These are phyloP conservation scores for Fusarium scirpi DNA, from an alignment of 2,329 filamentous ascomycete species.

Conservation along the genomic window DNA sequence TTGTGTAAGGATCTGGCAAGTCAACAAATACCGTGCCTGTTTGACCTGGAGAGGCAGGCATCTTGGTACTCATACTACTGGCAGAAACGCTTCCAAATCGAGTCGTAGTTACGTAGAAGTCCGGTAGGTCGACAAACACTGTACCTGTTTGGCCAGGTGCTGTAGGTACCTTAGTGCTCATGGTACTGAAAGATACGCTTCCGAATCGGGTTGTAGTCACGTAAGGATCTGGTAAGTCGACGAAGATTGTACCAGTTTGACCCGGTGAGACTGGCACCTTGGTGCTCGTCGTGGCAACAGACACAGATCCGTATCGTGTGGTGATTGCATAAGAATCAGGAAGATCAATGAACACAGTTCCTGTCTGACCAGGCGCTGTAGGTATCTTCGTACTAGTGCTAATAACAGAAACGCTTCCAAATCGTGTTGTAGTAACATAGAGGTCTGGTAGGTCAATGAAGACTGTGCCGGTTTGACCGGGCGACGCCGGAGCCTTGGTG, in stretches of 20 bases:
- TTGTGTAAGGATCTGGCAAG: no score
- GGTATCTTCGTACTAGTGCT: not conserved
- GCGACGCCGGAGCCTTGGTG: not conserved
- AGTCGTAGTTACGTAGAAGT: not conserved
- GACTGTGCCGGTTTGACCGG: not conserved
- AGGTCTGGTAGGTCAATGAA: not conserved
- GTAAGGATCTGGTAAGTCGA: slow-evolving; percentile 1
- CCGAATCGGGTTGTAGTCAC: not conserved
- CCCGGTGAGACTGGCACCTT: not conserved
- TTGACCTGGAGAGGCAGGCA: no score
- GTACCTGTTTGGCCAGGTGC: not conserved
- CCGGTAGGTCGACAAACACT: not conserved
- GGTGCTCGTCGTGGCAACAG: not conserved
- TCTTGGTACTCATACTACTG: no score
- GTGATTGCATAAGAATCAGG: not conserved
- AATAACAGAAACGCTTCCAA: not conserved
- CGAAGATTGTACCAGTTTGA: not conserved
- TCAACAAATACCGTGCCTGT: no score
- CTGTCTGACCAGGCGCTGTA: not conserved
- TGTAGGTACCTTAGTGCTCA: not conserved
- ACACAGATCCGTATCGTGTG: not conserved
- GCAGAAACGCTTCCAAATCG: not conserved
- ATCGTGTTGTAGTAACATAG: not conserved
- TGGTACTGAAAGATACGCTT: not conserved
- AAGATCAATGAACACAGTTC: not conserved